phyloP scores from a whole-genome alignment of 306 rosid genomes.

The Rubus parviflorus region DNA sequence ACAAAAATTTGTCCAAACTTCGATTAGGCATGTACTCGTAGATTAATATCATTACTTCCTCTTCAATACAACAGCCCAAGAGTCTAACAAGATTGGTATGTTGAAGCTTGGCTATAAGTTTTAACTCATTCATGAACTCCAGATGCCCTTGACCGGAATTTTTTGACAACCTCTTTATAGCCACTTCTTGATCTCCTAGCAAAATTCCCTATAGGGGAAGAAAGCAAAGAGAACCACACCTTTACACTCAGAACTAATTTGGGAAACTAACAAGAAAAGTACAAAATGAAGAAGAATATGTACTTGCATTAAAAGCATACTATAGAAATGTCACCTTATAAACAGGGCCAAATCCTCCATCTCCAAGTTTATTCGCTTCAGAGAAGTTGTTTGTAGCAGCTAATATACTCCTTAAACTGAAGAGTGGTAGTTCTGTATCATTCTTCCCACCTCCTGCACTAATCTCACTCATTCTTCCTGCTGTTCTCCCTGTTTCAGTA shows the following conservation, averaged over 20 bases:
- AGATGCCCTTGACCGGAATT: constrained; percentile 45
- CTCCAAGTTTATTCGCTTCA: constrained; percentile 44
- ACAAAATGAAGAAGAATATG: neutral
- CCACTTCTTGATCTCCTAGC: constrained; percentile 20
- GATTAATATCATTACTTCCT: constrained; percentile 43
- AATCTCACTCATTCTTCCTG: neutral
- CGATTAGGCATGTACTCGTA: constrained; percentile 54
- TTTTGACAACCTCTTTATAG: constrained; percentile 50
- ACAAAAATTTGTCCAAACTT: constrained; percentile 49
- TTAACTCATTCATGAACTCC: constrained; percentile 50
- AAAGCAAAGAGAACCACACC: neutral
- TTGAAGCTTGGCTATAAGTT: constrained; percentile 49
- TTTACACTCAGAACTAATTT: neutral
- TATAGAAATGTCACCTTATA: constrained; percentile 35
- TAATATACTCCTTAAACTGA: constrained; percentile 29
- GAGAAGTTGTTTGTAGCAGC: constrained; percentile 47
- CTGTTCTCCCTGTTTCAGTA: neutral
- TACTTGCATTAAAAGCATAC: neutral
- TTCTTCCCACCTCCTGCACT: constrained; percentile 23
- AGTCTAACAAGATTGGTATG: constrained; percentile 53
- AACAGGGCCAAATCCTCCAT: constrained; percentile 68
- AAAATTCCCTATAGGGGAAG: neutral
- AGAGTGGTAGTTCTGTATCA: constrained; percentile 41
- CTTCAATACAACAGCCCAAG: constrained; percentile 40
- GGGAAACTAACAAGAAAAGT: neutral